Evolutionary conservation across 305 asterid species (phyloP), one percentile per base, ranked within the genome.

Genomic region (Fraxinus latifolia): DNA sequence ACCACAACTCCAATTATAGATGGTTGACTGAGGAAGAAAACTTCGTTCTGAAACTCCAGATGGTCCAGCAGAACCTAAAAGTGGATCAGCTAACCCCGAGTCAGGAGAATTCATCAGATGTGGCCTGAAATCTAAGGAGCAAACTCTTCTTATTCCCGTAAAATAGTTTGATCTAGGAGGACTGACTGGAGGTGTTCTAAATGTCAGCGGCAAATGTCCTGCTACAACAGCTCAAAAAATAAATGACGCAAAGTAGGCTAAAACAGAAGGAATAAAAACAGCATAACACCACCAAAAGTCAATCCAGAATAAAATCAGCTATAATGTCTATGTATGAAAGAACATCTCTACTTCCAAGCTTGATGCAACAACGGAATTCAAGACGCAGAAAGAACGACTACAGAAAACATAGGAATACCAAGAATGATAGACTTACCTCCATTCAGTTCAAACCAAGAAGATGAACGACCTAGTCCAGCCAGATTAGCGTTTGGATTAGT

Each of bases 101-200:
- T 96, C 98, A 12, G 97, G 94, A 86, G 95, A 91, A 86, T 82
- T 95, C 87, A 92, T 89, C 80, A 91, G 80, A 88, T 96, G 97
- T 19, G 99, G 99, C 85, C 99, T 91, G 85, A 96, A 96, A 84
- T 96, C 99, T 84, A 96, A 88, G 80, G 99, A 96, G 86, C 91
- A 93, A 53, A 96, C 99, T 88, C 99, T 96, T 79, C 99, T 93
- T 84, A 96, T 90, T 82, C 95, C 97, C 71, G 95, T 91, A 90
- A 93, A 75, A 88, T 91, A 95, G 87, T 94, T 95, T 62, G 98
- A 92, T 78, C 97, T 90, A 33, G 98, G 99, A 77, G 99, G 99
- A 89, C 99, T 96, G 82, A 96, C 98, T 50, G 99, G 99, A 85
- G 99, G 98, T 1, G 99, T 96, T 88, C 98, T 92, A 85, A 96